Percentiles rank a stretch among this genome's conserved stretches.
Conservation (phyloP, 2,329 filamentous ascomycete genomes). For the Fusarium longipes region DNA sequence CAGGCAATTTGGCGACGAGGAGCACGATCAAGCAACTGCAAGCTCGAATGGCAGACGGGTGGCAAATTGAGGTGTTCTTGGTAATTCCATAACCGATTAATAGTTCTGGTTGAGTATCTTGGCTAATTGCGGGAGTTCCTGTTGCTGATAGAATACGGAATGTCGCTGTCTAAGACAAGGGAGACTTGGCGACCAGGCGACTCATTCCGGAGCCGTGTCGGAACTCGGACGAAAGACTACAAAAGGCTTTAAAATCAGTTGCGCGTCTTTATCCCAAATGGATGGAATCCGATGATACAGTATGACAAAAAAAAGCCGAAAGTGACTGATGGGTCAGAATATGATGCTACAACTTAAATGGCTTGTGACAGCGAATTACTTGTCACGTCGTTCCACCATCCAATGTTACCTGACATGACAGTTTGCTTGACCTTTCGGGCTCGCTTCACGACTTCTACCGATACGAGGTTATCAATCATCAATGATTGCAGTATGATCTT, state of each 20-base stretch:
- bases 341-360: slow-evolving; percentile 5
- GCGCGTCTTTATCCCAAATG: background rate
- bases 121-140: slow-evolving; percentile 50
- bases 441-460: background rate
- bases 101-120: slow-evolving; percentile 58
- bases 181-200: slow-evolving; percentile 60
- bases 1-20: no score
- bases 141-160: slow-evolving; percentile 63
- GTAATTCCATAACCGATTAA: slow-evolving; percentile 57
- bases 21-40: slow-evolving; percentile 46
- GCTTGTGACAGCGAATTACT: background rate
- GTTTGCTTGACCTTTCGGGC: background rate
- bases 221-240: no score
- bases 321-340: background rate
- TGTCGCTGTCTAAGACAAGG: slow-evolving; percentile 63
- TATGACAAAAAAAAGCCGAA: background rate
- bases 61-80: slow-evolving; percentile 66
- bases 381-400: background rate
- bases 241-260: background rate
- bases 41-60: slow-evolving; percentile 57
- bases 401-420: background rate
- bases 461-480: slow-evolving; percentile 4
- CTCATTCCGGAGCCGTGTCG: slow-evolving; percentile 22
- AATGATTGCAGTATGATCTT: background rate
- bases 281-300: background rate